phyloP scores from a whole-genome alignment of 75 land plant species.

The Picea sitchensis region DNA sequence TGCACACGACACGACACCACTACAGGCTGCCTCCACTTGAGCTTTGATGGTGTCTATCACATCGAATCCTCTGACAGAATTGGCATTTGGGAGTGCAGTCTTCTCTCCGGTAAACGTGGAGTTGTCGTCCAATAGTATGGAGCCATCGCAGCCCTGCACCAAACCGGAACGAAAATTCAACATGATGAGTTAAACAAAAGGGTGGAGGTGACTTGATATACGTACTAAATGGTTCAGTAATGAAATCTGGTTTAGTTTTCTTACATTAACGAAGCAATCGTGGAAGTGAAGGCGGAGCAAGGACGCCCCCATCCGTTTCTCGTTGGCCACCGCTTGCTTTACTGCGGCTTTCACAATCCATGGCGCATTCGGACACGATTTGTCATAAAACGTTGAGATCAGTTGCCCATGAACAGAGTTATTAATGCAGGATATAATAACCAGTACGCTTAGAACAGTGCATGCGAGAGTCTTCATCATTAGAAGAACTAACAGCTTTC shows the following conservation, averaged over 20 bases:
- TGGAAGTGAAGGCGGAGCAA: slow-evolving; percentile 16
- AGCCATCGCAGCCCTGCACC: slow-evolving; percentile 32
- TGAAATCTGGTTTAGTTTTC: too few species aligned
- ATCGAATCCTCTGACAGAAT: slow-evolving; percentile 22
- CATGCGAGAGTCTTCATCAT: too few species aligned
- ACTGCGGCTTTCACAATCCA: not conserved
- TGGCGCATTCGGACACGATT: slow-evolving; percentile 6
- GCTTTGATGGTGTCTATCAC: slow-evolving; percentile 24
- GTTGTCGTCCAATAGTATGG: slow-evolving; percentile 23
- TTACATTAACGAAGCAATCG: slow-evolving; percentile 11
- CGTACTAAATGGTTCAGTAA: too few species aligned
- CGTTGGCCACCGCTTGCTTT: not conserved
- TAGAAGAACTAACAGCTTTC: too few species aligned
- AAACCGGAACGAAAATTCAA: slow-evolving; percentile 7
- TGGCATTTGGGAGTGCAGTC: slow-evolving; percentile 16
- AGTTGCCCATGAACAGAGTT: slow-evolving; percentile 11
- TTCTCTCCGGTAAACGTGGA: slow-evolving; percentile 12
- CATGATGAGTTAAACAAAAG: too few species aligned
- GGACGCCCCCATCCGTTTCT: slow-evolving; percentile 13
- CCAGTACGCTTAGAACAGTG: too few species aligned
- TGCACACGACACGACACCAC: slow-evolving; percentile 26
- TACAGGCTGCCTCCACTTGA: slow-evolving; percentile 13
- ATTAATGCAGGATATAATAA: too few species aligned
- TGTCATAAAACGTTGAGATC: slow-evolving; percentile 9
- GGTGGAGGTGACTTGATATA: too few species aligned